Base-by-base conservation (phyloP, 2,329 filamentous ascomycete species). In the Pseudopithomyces chartarum region DNA sequence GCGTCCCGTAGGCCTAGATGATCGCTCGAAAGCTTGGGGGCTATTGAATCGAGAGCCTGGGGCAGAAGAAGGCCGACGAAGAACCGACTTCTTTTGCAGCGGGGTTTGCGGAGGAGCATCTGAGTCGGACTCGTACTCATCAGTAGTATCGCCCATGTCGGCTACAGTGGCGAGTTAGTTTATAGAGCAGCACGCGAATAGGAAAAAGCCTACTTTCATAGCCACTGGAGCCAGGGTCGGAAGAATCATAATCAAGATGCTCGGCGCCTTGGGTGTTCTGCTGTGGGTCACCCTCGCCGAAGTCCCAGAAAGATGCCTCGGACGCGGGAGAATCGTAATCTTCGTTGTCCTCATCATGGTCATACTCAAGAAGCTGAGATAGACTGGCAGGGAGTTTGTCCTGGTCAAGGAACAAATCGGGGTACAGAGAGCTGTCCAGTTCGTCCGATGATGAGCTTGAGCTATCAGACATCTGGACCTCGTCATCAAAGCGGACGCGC, bases 351-450 rank as follows among this genome's bases (percentile, higher is more conserved):
- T 70, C 68, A 53, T 76, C 70, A 55, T 70, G 64, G 26, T 74
- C 72, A 60, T 85, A 82, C 70, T 92, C 89, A 61, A 93, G 89
- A 76, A 91, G 87, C 40, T 85, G 84, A 61, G 89, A 88, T 68
- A 94, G 87, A 50, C 83, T 82, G 6, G 89, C 88, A 65, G 92
- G 90, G 5, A 94, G 81, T 15, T 85, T 83, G 68, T 86, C 89
- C 74, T 92, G 89, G 48, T 90, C 86, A 55, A 93, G 81, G 73
- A 94, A 94, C 57, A 94, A 87, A 70, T 92, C 87, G 1, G 90
- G 89, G 59, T 91, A 91, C 61, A 92, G 85, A 60, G 86, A 85
- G 57, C 85, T 83, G 60, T 87, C 84, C 56, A 87, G 83, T 38
- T 88, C 85, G 3, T 75, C 76, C 32, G 73, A 73, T 46, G 73